phyloP scores from a whole-genome alignment of 2,329 filamentous ascomycete genomes.

The Hypoxylon sp. region DNA sequence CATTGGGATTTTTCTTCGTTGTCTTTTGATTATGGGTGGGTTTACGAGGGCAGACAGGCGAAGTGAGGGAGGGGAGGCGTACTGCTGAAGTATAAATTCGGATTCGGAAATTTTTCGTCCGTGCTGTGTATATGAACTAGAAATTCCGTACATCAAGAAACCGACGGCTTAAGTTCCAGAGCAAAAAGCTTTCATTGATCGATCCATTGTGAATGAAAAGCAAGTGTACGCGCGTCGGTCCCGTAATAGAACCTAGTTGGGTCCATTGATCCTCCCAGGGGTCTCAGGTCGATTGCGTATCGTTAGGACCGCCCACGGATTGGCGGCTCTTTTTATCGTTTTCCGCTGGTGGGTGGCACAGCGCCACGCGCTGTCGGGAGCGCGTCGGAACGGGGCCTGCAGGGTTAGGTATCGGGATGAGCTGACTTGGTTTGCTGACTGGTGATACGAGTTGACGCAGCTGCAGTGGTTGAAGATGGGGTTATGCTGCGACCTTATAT shows the following conservation, averaged over 20 bases:
- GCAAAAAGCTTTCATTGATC: background rate
- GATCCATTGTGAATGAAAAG: background rate
- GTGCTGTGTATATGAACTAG: conserved; percentile 4
- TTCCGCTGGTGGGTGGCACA: background rate
- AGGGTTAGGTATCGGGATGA: background rate
- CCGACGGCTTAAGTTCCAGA: background rate
- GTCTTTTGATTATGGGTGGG: background rate
- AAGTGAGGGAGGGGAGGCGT: background rate
- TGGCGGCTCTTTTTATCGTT: conserved; percentile 4
- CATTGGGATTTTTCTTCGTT: background rate
- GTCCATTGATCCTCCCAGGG: conserved; percentile 6
- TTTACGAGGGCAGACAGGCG: background rate
- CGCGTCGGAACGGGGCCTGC: background rate
- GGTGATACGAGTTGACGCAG: background rate
- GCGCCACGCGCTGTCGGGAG: background rate
- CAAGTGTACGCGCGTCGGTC: conserved; percentile 5
- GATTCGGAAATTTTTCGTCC: background rate
- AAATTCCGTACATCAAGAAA: background rate
- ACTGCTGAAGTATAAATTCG: background rate
- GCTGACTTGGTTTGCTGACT: background rate
- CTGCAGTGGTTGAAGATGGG: background rate
- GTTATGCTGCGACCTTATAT: background rate
- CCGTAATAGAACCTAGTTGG: background rate
- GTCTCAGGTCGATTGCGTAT: background rate
- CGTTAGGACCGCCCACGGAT: background rate